These are phyloP conservation scores for Zelopaecilomyces penicillatus DNA, from an alignment of 2,329 filamentous ascomycete species.

Conservation along the genomic window DNA sequence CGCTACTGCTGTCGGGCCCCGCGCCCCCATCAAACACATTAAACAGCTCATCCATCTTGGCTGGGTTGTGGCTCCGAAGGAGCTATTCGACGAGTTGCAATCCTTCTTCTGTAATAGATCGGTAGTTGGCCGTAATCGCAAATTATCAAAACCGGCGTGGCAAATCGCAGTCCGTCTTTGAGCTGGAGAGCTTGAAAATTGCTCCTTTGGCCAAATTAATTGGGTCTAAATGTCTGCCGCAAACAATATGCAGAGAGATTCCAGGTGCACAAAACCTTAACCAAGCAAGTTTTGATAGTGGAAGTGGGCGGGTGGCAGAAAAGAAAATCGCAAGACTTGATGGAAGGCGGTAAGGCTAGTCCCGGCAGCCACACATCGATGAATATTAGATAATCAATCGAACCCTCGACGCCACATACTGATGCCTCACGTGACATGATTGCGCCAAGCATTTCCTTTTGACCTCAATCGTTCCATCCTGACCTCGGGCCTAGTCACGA, in stretches of 20 bases:
- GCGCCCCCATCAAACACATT: constrained; percentile 67
- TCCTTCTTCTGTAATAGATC: too few species aligned
- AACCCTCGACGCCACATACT: background rate
- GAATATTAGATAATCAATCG: background rate
- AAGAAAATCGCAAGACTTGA: constrained; percentile 13
- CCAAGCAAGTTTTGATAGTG: background rate
- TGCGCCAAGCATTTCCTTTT: constrained; percentile 19
- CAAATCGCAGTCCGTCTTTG: too few species aligned
- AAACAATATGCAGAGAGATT: too few species aligned
- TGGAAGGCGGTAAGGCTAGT: constrained; percentile 19
- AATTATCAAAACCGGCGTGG: too few species aligned
- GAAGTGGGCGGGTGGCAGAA: constrained; percentile 17
- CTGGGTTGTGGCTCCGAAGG: background rate
- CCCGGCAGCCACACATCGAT: background rate
- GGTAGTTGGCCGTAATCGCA: too few species aligned
- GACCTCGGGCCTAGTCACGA: constrained; percentile 21
- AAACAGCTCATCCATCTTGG: constrained; percentile 68
- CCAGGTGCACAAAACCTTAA: too few species aligned
- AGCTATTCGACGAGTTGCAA: too few species aligned
- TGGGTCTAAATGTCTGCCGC: too few species aligned
- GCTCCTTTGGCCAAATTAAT: too few species aligned
- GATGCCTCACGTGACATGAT: constrained; percentile 11
- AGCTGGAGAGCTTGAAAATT: too few species aligned
- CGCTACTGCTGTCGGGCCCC: constrained; percentile 33
- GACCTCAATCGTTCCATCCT: constrained; percentile 24